Evolutionary conservation across 2,329 filamentous ascomycete species (phyloP).

Genomic region (Cladosporium sp.): DNA sequence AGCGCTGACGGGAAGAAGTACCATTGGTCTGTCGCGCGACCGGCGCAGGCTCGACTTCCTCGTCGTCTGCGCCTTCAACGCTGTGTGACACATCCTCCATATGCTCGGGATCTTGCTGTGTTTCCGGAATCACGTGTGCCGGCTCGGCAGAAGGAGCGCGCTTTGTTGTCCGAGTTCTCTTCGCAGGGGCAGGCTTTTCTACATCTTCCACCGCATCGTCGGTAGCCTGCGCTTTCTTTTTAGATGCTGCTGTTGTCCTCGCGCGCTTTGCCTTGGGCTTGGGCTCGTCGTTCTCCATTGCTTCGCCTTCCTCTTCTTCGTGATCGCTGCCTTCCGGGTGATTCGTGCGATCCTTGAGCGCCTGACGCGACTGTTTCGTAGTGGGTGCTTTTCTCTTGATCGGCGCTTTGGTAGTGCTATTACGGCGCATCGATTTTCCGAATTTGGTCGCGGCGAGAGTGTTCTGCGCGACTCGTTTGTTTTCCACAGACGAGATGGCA

Average conservation of each 20-base stretch:
- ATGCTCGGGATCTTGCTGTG: conserved; percentile 41
- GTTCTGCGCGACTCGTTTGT: conserved; percentile 20
- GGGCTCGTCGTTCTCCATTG: conserved; percentile 12
- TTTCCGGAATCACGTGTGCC: conserved; percentile 41
- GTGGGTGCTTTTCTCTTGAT: conserved; percentile 36
- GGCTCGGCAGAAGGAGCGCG: conserved; percentile 31
- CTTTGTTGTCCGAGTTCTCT: conserved; percentile 26
- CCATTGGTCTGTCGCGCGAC: conserved; percentile 5
- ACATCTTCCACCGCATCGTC: conserved; percentile 13
- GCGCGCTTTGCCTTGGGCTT: conserved; percentile 30
- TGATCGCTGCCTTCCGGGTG: conserved; percentile 28
- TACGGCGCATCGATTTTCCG: conserved; percentile 34
- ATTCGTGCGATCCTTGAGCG: conserved; percentile 37
- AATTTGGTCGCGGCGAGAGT: conserved; percentile 31
- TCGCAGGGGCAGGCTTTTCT: conserved; percentile 17
- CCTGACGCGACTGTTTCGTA: conserved; percentile 35
- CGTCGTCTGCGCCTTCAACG: conserved; percentile 8
- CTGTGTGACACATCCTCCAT: conserved; percentile 18
- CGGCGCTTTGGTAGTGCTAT: conserved; percentile 31
- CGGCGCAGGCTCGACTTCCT: conserved; percentile 26
- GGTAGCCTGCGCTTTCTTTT: conserved; percentile 21
- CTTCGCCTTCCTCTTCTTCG: conserved; percentile 38
- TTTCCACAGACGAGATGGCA: conserved; percentile 16
- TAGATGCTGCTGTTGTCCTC: conserved; percentile 19
- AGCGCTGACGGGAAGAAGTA: conserved; percentile 27